phyloP scores from a whole-genome alignment of 2,329 filamentous ascomycete genomes.

The Xenoacremonium recifei region DNA sequence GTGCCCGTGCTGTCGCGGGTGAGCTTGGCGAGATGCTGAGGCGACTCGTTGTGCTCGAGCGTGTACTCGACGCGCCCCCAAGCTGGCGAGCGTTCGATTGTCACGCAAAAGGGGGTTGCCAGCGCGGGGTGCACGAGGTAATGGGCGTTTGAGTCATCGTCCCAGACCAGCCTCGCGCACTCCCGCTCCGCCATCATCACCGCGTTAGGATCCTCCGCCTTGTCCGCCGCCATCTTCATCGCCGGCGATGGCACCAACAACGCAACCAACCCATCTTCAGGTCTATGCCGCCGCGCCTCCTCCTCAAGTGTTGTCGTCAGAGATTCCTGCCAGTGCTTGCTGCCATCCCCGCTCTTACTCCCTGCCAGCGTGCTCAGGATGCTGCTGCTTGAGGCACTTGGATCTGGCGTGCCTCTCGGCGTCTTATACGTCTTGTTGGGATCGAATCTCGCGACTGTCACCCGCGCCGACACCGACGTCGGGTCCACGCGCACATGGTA shows the following conservation, averaged over 20 bases:
- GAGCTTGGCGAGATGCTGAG: slow-evolving; percentile 58
- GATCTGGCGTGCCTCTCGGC: slow-evolving; percentile 26
- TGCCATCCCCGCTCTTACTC: slow-evolving; percentile 29
- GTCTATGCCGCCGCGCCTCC: slow-evolving; percentile 49
- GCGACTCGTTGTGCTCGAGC: slow-evolving; percentile 63
- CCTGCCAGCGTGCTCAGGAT: slow-evolving; percentile 32
- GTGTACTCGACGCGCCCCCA: slow-evolving; percentile 63
- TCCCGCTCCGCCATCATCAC: slow-evolving; percentile 65
- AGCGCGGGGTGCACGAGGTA: slow-evolving; percentile 64
- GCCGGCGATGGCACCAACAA: slow-evolving; percentile 66
- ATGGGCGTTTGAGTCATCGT: slow-evolving; percentile 57
- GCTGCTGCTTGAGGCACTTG: slow-evolving; percentile 23
- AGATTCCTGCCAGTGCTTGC: slow-evolving; percentile 57
- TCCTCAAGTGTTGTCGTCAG: slow-evolving; percentile 59
- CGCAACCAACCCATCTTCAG: slow-evolving; percentile 64
- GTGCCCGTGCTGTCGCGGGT: slow-evolving; percentile 59
- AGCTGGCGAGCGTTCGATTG: slow-evolving; percentile 55
- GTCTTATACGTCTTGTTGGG: slow-evolving; percentile 57
- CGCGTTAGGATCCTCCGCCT: slow-evolving; percentile 56
- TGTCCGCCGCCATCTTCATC: slow-evolving; percentile 60
- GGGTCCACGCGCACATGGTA: slow-evolving; percentile 65
- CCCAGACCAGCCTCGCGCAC: slow-evolving; percentile 70
- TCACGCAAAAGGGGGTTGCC: slow-evolving; percentile 61
- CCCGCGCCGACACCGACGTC: slow-evolving; percentile 60
- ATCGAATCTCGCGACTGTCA: slow-evolving; percentile 59